Evolutionary conservation across 495 filamentous ascomycete species (phyloP).

Genomic region (Geoglossum glabrum): DNA sequence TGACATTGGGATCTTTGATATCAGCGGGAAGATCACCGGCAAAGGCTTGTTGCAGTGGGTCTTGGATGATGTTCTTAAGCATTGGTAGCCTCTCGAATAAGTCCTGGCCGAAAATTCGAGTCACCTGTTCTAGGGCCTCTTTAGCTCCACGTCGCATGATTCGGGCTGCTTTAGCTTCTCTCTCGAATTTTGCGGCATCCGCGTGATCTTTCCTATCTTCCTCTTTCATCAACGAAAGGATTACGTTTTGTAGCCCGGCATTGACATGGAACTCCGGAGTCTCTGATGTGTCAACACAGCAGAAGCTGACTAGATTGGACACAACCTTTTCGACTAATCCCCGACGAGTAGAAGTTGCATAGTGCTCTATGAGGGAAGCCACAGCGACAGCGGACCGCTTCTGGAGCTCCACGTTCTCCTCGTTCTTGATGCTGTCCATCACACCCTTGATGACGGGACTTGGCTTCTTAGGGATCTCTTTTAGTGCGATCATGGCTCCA

Average conservation of each 20-base stretch:
- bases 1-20: constrained; percentile 43
- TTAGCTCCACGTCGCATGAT: constrained; percentile 86
- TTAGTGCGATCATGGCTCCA: constrained; percentile 69
- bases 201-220: constrained; percentile 86
- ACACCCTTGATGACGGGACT: constrained; percentile 77
- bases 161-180: constrained; percentile 64
- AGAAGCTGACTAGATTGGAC: constrained; percentile 84
- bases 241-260: constrained; percentile 47
- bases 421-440: constrained; percentile 94
- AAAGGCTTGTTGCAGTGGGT: constrained; percentile 55
- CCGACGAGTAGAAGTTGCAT: constrained; percentile 51
- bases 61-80: constrained; percentile 57
- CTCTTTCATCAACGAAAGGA: constrained; percentile 85
- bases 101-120: constrained; percentile 50
- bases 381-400: constrained; percentile 69
- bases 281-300: constrained; percentile 89
- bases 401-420: constrained; percentile 83
- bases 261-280: constrained; percentile 85
- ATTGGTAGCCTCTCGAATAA: constrained; percentile 66
- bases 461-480: constrained; percentile 74
- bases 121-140: constrained; percentile 78
- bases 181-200: constrained; percentile 72
- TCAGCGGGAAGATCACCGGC: constrained; percentile 46
- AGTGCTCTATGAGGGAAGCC: constrained; percentile 63
- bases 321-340: constrained; percentile 86